Base-by-base conservation (phyloP, 2,329 filamentous ascomycete species). In the Podosphaera xanthii region DNA sequence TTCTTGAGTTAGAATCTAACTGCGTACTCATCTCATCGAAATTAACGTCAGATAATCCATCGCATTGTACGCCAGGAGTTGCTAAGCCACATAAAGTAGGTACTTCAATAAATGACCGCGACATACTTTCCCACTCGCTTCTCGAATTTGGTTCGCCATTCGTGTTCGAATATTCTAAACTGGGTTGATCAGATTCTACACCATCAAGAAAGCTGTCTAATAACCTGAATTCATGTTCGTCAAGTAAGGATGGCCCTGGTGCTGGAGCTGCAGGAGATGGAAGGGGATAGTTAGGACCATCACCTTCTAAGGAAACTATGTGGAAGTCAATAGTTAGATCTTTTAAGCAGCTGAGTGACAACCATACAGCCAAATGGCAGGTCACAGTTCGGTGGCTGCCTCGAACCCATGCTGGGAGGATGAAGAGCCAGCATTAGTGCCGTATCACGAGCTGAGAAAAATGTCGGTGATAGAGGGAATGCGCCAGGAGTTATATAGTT, bases 341-440 rank as follows among this genome's bases (percentile, higher is more conserved):
- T 22, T 36, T 49, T 52, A 30, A 31, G 22, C 40, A 31, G n/a
- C 35, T 2, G 31, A 33, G 33, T 55, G 36, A 58, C 49, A 58
- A 54, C 77, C 82, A 65, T 76, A 86, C 82, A 86, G 67, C 82
- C 83, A 75, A 86, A 86, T 44, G 80, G 78, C 67, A 78, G 72
- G 63, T 77, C 74, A 60, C 75, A 71, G 65, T 79, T 74, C 66
- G 76, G 73, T 69, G 75, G 74, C 71, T 76, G 76, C 71, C 73
- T 75, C 71, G 77, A 77, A 76, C 73, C 77, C 79, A 81, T 82
- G 69, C 72, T 78, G 69, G 62, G 74, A 74, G 70, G 74, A 68
- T 76, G 75, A 71, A 77, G 70, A 66, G 74, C 76, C 67, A 79
- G 76, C 78, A 81, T 81, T 74, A 70, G 71, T 74, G 73, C 75